These are phyloP conservation scores for Quercus ilex DNA, from an alignment of 306 rosid genomes.

Conservation along the genomic window DNA sequence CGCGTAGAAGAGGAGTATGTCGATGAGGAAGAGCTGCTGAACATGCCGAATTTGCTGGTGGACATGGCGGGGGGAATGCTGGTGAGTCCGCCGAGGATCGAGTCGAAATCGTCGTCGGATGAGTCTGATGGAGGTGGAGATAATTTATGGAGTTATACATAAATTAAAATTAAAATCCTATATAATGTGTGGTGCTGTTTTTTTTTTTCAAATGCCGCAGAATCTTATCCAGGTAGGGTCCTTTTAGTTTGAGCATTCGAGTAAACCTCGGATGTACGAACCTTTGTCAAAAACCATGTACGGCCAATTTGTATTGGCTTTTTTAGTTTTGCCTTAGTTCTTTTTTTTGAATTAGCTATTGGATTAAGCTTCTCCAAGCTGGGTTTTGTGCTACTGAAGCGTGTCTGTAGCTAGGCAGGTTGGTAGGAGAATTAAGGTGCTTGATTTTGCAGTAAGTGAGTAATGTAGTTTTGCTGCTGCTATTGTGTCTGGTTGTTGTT, in stretches of 20 bases:
- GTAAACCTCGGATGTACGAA: no score
- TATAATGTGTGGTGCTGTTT: no score
- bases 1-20: conserved; percentile 23
- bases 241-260: no score
- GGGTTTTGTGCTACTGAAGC: background rate
- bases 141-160: conserved; percentile 41
- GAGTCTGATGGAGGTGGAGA: conserved; percentile 44
- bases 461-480: no score
- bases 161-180: no score
- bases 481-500: no score
- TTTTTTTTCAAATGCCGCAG: no score
- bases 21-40: conserved; percentile 48
- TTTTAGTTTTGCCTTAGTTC: background rate
- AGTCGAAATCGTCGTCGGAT: conserved; percentile 38
- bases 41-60: conserved; percentile 51
- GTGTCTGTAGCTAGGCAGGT: background rate
- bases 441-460: background rate
- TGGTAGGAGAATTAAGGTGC: background rate
- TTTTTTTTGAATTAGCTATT: background rate
- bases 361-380: background rate
- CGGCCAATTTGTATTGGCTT: background rate
- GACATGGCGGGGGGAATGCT: conserved; percentile 65
- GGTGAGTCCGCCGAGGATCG: conserved; percentile 56
- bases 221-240: no score
- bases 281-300: no score